Base-by-base conservation (phyloP, 352 stramenopile species). In the Labyrinthula sp. region DNA sequence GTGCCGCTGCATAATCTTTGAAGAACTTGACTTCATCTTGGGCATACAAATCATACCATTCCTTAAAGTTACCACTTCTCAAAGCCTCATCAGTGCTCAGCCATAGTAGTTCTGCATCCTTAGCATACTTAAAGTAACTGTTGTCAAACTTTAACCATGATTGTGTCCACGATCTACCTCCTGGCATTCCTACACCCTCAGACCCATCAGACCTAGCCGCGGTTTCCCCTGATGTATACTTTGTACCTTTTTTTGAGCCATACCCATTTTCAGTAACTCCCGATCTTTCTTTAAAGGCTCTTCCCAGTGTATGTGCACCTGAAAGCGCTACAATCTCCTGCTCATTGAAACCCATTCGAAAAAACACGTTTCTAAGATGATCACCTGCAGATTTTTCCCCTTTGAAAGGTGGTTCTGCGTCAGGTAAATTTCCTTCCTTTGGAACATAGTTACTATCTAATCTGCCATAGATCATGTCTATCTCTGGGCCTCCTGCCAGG, bases 281-380 rank as follows among this genome's bases (percentile, higher is more conserved):
- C 17, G 50, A 66, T 28, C 60, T 54, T 38, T 66, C 55, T 36
- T 66, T 66, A 33, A 62, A 64, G 41, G 59, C 59, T 14, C 60
- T 46, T 25, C 62, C 62, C 6, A 68, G 52, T 5, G 60, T 68
- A 58, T 68, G 62, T 5, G 62, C 83, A 14, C 85, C 85, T 20
- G 71, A 60, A 1, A 95, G 69, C 3, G 73, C 77, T 3, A 95
- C 85, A 61, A 94, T 94, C 41, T 92, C 85, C 47, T 81, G 72
- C 68, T 93, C 82, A 50, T 83, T 67, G 52, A 93, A 90, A 38
- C 80, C 80, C 82, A 94, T 93, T 60, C 82, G 77, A 65, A 90
- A 77, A 65, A 95, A 95, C 39, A 95, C 79, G 41, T 86, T 74
- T 30, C 83, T 70, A 37, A 94, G 65, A 66, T 94, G 82, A 55